Percentiles rank a stretch among this genome's conserved stretches.
phyloP scores from a whole-genome alignment of 164 flowering plant species.

The Vitis labrusca region DNA sequence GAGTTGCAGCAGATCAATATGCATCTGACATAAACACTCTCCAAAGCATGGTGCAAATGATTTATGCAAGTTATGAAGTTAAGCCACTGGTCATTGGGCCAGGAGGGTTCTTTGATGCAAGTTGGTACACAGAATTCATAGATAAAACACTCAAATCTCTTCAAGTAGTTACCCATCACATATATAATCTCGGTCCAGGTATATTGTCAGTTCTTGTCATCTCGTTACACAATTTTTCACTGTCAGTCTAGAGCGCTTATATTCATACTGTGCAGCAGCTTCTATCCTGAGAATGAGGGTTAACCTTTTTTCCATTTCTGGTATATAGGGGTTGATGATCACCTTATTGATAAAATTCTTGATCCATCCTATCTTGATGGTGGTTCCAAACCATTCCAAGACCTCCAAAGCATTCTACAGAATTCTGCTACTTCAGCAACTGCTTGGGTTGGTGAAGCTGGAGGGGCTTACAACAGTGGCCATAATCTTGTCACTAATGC shows the following conservation, averaged over 20 bases:
- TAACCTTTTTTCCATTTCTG: neutral
- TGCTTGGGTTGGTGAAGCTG: slow-evolving; percentile 58
- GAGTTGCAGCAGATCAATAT: slow-evolving; percentile 41
- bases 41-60: slow-evolving; percentile 23
- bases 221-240: no score
- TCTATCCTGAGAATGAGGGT: neutral
- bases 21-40: slow-evolving; percentile 30
- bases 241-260: no score
- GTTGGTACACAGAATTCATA: slow-evolving; percentile 32
- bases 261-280: neutral
- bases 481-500: slow-evolving; percentile 35
- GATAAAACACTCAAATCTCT: slow-evolving; percentile 20
- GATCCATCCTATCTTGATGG: slow-evolving; percentile 38
- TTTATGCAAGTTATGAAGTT: slow-evolving; percentile 19
- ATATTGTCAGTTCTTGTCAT: neutral
- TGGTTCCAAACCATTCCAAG: slow-evolving; percentile 20
- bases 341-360: slow-evolving; percentile 36
- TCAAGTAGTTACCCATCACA: slow-evolving; percentile 43
- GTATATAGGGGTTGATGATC: slow-evolving; percentile 32
- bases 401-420: slow-evolving; percentile 25
- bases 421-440: slow-evolving; percentile 22
- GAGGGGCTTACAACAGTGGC: slow-evolving; percentile 52
- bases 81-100: slow-evolving; percentile 41
- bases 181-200: slow-evolving; percentile 54
- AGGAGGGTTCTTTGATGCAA: slow-evolving; percentile 45